A percentile compares a stretch with the other conserved stretches of the same genome.
Conservation (phyloP, 495 filamentous ascomycete species). For the Xylaria bambusicola region DNA sequence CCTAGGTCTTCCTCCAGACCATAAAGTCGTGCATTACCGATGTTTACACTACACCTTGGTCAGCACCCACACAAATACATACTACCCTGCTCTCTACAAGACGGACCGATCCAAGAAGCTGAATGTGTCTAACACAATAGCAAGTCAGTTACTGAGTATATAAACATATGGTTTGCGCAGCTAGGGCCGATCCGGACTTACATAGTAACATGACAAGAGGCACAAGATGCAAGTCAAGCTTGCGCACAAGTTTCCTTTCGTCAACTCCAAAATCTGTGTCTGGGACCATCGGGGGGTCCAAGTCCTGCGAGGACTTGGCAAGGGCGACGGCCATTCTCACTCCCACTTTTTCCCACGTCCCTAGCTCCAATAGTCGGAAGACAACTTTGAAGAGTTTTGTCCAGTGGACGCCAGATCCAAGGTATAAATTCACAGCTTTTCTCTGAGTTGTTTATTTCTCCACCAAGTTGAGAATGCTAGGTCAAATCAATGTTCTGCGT, state of each 20-base stretch:
- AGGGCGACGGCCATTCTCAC: too few species aligned
- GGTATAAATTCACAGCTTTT: too few species aligned
- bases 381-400: too few species aligned
- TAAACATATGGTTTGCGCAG: neutral
- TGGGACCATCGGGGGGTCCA: too few species aligned
- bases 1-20: slow-evolving; percentile 66
- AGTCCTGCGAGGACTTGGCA: too few species aligned
- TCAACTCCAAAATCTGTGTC: slow-evolving; percentile 21
- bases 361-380: too few species aligned
- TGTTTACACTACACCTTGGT: slow-evolving; percentile 59
- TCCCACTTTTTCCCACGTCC: too few species aligned
- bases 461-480: too few species aligned
- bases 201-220: slow-evolving; percentile 42
- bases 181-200: slow-evolving; percentile 13
- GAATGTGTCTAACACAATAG: slow-evolving; percentile 33
- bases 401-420: too few species aligned
- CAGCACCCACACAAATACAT: neutral
- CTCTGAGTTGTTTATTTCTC: too few species aligned
- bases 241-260: slow-evolving; percentile 41
- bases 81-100: neutral
- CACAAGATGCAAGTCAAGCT: slow-evolving; percentile 40
- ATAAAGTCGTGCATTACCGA: slow-evolving; percentile 75
- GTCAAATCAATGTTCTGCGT: too few species aligned
- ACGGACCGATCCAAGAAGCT: slow-evolving; percentile 44
- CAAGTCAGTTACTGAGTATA: slow-evolving; percentile 5